Percentiles rank a stretch among this genome's conserved stretches.
These are phyloP conservation scores for Rhizoctonia solani DNA, from an alignment of 1,284 basidiomycete species.

Conservation along the genomic window DNA sequence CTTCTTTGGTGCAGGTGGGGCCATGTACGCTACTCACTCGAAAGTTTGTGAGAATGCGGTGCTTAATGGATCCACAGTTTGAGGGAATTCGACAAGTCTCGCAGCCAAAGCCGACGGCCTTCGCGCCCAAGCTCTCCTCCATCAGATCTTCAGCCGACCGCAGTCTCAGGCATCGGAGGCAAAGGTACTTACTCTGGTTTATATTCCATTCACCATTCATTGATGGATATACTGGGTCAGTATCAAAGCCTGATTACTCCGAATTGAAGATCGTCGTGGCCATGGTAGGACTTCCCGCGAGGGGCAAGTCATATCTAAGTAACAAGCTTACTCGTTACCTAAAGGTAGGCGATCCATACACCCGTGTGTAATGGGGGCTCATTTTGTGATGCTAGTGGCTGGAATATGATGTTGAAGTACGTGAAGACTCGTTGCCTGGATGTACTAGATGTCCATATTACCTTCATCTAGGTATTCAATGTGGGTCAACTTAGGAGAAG, in stretches of 20 bases:
- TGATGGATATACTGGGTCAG: constrained; percentile 48
- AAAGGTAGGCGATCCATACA: constrained; percentile 53
- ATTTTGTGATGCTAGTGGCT: constrained; percentile 72
- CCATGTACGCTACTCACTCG: constrained; percentile 3
- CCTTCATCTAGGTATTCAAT: constrained; percentile 80
- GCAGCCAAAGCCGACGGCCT: constrained; percentile 63
- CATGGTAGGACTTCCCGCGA: constrained; percentile 87
- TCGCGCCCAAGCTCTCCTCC: constrained; percentile 69
- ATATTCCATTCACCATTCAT: constrained; percentile 5
- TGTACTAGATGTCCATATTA: constrained; percentile 12
- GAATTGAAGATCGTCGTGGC: constrained; percentile 98
- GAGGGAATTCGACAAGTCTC: constrained; percentile 77
- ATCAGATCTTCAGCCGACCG: constrained; percentile 51
- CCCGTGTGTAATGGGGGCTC: constrained; percentile 28
- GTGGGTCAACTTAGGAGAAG: constrained; percentile 94
- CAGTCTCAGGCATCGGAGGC: constrained; percentile 79
- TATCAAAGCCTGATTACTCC: constrained; percentile 96
- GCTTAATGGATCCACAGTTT: constrained; percentile 53
- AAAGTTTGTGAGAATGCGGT: not conserved
- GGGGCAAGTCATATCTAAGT: constrained; percentile 83
- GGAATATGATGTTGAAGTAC: constrained; percentile 94
- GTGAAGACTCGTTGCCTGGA: not conserved
- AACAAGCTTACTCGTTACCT: constrained; percentile 85
- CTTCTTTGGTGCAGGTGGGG: constrained; percentile 30
- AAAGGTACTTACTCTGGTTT: constrained; percentile 58